A percentile compares a stretch with the other conserved stretches of the same genome.
Conservation (phyloP, 495 filamentous ascomycete species). For the Neurospora cerealis region DNA sequence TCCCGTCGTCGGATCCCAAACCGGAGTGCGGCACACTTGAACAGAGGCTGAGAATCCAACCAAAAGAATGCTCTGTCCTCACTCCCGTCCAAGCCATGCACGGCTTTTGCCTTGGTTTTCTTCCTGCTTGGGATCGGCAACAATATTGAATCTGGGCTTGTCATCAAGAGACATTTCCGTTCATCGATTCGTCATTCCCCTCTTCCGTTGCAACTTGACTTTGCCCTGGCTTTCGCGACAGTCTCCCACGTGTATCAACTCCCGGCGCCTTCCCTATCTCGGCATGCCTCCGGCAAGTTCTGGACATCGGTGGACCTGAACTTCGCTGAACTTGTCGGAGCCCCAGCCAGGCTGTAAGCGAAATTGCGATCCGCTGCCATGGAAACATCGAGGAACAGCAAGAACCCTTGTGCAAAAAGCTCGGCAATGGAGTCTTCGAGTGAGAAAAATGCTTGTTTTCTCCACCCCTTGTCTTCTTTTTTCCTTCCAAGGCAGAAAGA, state of each 20-base stretch:
- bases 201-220: background rate
- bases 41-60: background rate
- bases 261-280: background rate
- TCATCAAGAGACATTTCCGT: background rate
- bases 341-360: background rate
- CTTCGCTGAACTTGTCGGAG: background rate
- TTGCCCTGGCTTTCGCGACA: background rate
- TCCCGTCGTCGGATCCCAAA: background rate
- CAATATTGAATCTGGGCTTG: background rate
- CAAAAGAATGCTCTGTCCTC: background rate
- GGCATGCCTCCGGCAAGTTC: background rate
- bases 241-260: background rate
- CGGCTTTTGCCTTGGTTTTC: background rate
- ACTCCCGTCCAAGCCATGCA: background rate
- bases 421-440: background rate
- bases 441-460: background rate
- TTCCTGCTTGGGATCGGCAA: background rate
- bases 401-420: background rate
- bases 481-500: background rate
- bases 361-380: background rate
- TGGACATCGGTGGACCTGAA: background rate
- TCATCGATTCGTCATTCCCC: background rate
- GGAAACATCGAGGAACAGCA: background rate
- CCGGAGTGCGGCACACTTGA: background rate
- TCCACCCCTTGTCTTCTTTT: background rate